phyloP scores from a whole-genome alignment of 305 asterid genomes.

The Fraxinus baroniana region DNA sequence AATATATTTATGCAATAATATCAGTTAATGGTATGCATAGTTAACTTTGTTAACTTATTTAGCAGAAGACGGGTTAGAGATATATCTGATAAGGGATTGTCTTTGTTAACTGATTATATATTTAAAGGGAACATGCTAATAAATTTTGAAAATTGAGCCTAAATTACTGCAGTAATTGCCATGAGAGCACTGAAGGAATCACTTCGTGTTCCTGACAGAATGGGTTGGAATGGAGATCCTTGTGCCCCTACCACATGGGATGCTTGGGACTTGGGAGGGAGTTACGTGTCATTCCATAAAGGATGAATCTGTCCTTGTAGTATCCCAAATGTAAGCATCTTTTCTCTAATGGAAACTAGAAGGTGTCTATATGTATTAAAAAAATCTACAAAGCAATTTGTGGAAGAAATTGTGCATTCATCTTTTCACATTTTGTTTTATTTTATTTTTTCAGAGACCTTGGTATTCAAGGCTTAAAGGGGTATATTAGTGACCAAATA shows the following conservation, averaged over 20 bases:
- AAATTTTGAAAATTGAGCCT: not conserved
- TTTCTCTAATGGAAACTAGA: not conserved
- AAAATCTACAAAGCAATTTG: not conserved
- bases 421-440: not conserved
- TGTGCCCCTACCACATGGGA: constrained; percentile 98
- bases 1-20: not conserved
- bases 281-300: constrained; percentile 68
- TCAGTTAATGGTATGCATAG: not conserved
- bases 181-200: constrained; percentile 90
- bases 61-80: not conserved
- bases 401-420: not conserved
- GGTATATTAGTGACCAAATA: constrained; percentile 71
- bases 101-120: not conserved
- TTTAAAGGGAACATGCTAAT: not conserved
- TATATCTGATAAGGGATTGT: not conserved
- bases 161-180: constrained; percentile 56
- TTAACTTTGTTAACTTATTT: not conserved
- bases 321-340: constrained; percentile 74
- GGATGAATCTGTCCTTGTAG: constrained; percentile 58
- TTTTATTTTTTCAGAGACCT: constrained; percentile 59
- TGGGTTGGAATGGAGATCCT: constrained; percentile 99
- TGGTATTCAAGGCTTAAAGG: constrained; percentile 93
- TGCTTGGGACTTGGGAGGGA: constrained; percentile 99
- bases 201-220: constrained; percentile 83
- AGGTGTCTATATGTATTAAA: not conserved